Evolutionary conservation across 2,329 filamentous ascomycete genomes (phyloP), one percentile per base, ranked within the genome.

Genomic region (Hirsutella rhossiliensis): DNA sequence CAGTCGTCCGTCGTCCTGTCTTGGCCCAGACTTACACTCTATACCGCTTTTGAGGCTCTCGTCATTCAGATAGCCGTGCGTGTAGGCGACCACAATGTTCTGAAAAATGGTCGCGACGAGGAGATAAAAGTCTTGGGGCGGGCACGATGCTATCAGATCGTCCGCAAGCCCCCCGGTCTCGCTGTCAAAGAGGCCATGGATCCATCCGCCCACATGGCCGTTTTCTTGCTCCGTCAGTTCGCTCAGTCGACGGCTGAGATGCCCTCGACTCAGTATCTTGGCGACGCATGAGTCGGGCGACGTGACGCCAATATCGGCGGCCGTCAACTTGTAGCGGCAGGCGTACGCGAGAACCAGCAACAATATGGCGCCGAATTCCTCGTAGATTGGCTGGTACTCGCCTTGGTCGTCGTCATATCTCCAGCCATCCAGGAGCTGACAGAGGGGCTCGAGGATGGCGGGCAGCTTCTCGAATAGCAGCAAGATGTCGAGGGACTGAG

Each of bases 341-440:
- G 82, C 74, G 50, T 88, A 82, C 0, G 83, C 82, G 42, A 89
- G 62, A 0, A 88, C 72, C 3, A 92, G 67, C 1, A 92, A 71
- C 8, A 92, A 64, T 15, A 89, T 80, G 0, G 83, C 79, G 1
- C 85, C 84, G 51, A 90, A 92, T 53, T 94, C 87, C 55, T 92
- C 87, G 53, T 92, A 92, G 1, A 88, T 79, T 0, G 85, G 85
- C 57, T 90, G 86, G 53, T 87, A 87, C 56, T 92, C 87, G 43
- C 78, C 80, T 62, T 89, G 84, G 52, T 90, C 85, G 48, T 88
- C 84, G 34, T 90, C 86, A 53, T 89, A 87, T 11, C 75, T 71
- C 86, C 86, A 92, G 48, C 77, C 78, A 52, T 92, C 85, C 12
- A 94, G 68, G 11, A 90, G 67, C 19, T 80, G 77, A 58, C 84